Evolutionary conservation across 2,329 filamentous ascomycete species (phyloP), one percentile per base, ranked within the genome.

Genomic region (Cordyceps javanica): DNA sequence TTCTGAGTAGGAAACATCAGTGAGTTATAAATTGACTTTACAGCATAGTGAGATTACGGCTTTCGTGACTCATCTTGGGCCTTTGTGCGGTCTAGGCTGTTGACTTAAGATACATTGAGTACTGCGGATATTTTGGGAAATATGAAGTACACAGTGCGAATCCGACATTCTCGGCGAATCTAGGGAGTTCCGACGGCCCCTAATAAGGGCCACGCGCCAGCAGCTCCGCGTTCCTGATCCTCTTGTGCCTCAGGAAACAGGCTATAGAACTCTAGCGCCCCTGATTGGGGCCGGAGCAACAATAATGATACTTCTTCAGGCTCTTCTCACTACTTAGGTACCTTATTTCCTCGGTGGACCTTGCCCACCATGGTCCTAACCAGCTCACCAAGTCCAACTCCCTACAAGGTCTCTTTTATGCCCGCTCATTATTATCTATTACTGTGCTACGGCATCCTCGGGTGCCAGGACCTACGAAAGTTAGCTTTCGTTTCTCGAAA

Each of bases 391-490:
- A n/a, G n/a, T n/a, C n/a, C n/a, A n/a, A n/a, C n/a, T n/a, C n/a
- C n/a, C n/a, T n/a, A n/a, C n/a, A n/a, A n/a, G n/a, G n/a, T n/a
- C n/a, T n/a, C n/a, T n/a, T n/a, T n/a, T n/a, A n/a, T n/a, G n/a
- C n/a, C n/a, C n/a, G 3, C 21, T 26, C 25, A 30, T 9, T 16
- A 38, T 26, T 44, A 52, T 50, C 6, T 57, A 61, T 34, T 52
- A 48, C 51, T 67, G 65, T 1, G 66, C 65, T 21, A 65, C 46
- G 9, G 62, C 62, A 26, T 67, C 64, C 60, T 77, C 74, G 19
- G 79, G 70, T 16, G 80, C 82, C 54, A 86, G 71, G 21, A 85
- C 75, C 82, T 85, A 23, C 8, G 13, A 39, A 16, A 21, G 21
- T 55, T 55, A 55, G 53, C 21, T n/a, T 14, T 26, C 5, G 16